Evolutionary conservation across 768 basidiomycete species (phyloP), one percentile per base, ranked within the genome.

Genomic region (Suillus ampliporus): DNA sequence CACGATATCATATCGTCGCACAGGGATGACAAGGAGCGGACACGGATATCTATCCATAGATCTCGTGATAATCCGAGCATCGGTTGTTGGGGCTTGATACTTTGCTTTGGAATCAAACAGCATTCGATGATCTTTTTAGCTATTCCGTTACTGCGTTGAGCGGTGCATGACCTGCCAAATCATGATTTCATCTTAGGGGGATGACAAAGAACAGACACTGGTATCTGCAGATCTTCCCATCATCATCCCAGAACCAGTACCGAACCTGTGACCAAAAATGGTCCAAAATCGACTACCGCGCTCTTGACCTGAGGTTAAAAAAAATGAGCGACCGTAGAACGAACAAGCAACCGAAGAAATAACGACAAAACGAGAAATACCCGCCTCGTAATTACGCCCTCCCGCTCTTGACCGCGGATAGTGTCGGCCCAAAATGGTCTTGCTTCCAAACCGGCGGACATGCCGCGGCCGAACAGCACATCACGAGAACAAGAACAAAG

Each of bases 401-500:
- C 37, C 53, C 14, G 35, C 7, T 37, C 35, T 54, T 54, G 21
- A 23, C 21, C 51, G n/a, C n/a, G 35, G 23, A 23, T 23, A 26
- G 53, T 5, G 21, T 38, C 17, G 23, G 23, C 23, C 38, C 10
- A 56, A 56, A 56, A 56, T 37, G 38, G 54, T 23, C 10, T 3
- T 38, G 23, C 37, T 26, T 11, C 37, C 23, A 38, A 44, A 6
- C 10, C 37, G 38, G 54, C 23, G 54, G 54, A 56, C 11, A 56
- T 56, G 17, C 7, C 26, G 54, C 17, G 54, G 54, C 54, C 38
- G 23, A 40, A 26, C 6, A 40, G 37, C 21, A 23, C 38, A 56
- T 56, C 37, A 56, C 37, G 38, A 56, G 54, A 56, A 28, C 23
- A 31, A 51, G 50, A 51, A 51, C 54, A 56, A 38, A 38, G 52